Evolutionary conservation across 78 protist species (phyloP), one percentile per base, ranked within the genome.

Genomic region (Corallochytrium limacisporum): DNA sequence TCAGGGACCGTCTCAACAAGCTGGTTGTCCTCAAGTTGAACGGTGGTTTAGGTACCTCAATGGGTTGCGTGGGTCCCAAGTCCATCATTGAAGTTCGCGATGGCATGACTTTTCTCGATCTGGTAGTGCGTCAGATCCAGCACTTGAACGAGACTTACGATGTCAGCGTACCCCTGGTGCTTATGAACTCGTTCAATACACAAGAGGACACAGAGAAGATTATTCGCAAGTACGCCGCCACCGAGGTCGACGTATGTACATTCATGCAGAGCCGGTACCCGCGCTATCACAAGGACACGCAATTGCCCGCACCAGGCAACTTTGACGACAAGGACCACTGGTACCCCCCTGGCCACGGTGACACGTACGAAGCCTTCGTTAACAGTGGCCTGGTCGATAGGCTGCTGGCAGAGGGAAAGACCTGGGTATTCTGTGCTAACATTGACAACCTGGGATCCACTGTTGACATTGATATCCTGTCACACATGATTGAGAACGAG

Each of bases 321-420:
- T 16, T 32, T 39, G 66, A 51, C 69, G 70, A 73, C 32, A 22
- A 6, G 22, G 37, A 5, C 4, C 32, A 8, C 8, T 76, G 92
- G 94, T 92, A 86, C 75, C 99, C 99, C 24, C 99, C 99, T 0
- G 99, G 99, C 29, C 97, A 93, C 71, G 98, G 95, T 29, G 94
- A 89, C 51, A 56, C 88, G 12, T 85, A 79, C 83, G 70, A 69
- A 10, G 44, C 90, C 4, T 54, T 89, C 13, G 33, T 38, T 49
- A 46, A 42, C 35, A 43, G 77, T 35, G 91, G 91, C 22, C 53
- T 79, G 16, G 60, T 89, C 15, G 86, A 89, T 3, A 42, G 38
- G n/a, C 63, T 85, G 2, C 54, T 79, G 42, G 40, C 60, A 18
- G 67, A 77, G 56, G 98, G 98, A 28, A 69, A 67, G 47, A 82